Evolutionary conservation across 192 early-diverging fungal genomes (phyloP).

Genomic region (Globomyces pollinis-pini): DNA sequence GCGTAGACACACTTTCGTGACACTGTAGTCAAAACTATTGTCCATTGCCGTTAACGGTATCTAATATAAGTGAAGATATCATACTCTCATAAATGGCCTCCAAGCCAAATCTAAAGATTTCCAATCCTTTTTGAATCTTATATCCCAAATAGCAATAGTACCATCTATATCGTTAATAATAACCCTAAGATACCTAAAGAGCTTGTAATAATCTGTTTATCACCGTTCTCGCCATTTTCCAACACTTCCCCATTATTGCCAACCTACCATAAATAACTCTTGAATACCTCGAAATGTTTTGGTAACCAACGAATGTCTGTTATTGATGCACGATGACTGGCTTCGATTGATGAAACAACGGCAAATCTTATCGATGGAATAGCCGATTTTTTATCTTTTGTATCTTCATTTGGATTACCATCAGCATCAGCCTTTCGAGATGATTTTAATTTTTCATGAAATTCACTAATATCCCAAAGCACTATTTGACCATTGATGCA

Average conservation of each 20-base stretch:
- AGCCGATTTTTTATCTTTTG: constrained; percentile 9
- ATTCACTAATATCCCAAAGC: constrained; percentile 55
- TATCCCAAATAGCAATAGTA: constrained; percentile 51
- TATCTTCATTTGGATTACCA: constrained; percentile 13
- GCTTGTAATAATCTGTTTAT: constrained; percentile 44
- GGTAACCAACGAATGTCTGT: constrained; percentile 50
- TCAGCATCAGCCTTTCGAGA: constrained; percentile 29
- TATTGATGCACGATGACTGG: constrained; percentile 39
- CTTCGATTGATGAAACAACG: constrained; percentile 50
- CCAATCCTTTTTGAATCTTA: constrained; percentile 48
- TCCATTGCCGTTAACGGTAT: constrained; percentile 51
- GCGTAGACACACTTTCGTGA: constrained; percentile 41
- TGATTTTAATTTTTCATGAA: constrained; percentile 47
- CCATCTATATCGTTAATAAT: too few species aligned
- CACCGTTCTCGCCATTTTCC: constrained; percentile 38
- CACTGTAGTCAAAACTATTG: constrained; percentile 54
- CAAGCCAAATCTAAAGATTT: constrained; percentile 48
- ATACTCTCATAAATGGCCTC: constrained; percentile 53
- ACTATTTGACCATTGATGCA: constrained; percentile 54
- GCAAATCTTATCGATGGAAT: constrained; percentile 35
- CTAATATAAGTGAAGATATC: too few species aligned
- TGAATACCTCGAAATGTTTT: constrained; percentile 32
- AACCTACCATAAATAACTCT: constrained; percentile 1
- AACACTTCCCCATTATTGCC: constrained; percentile 32
- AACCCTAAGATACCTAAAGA: too few species aligned